Base-by-base conservation (phyloP, 208 protist genomes). In the Crithidia sp. region DNA sequence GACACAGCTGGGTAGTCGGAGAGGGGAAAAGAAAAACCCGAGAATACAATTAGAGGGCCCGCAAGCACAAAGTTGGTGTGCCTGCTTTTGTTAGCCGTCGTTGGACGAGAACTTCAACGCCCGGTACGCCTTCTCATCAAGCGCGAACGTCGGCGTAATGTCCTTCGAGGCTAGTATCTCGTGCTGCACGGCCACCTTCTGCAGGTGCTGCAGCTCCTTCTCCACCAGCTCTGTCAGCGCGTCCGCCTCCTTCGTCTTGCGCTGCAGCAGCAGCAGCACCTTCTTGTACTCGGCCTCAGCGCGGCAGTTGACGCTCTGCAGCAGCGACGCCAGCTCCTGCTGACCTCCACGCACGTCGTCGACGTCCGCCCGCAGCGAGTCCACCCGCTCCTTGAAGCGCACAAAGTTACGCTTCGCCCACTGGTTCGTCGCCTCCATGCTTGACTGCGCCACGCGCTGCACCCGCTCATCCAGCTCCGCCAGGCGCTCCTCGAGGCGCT, bases 391-490 rank as follows among this genome's bases (percentile, higher is more conserved):
- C 62, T 92, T 94, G 44, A 96, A 83, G 16, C 87, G 87, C 72
- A 91, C 81, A 72, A 96, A 74, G 76, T 94, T 96, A 60, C 86
- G 77, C 62, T 74, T 85, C 40, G 82, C 78, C 88, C 88, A 96
- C 77, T 89, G 76, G 58, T 83, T 76, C 36, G 81, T 90, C 19
- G 70, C 81, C 37, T 88, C 84, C 10, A 91, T 63, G 50, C 88
- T 88, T 5, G 77, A 74, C 59, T 68, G 58, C 60, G 52, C 71
- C 41, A 72, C 57, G 7, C 45, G 58, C 59, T 71, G 53, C 71
- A 80, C 28, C 2, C 39, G 66, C 14, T 64, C 52, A 16, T 82
- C 60, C 55, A 82, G 57, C 71, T 74, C 65, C 65, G 70, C 49
- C 37, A 78, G 40, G 13, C 61, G 71, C 65, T 68, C 60, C 64